Evolutionary conservation across 2,329 filamentous ascomycete species (phyloP).

Genomic region (Rutstroemia sp.): DNA sequence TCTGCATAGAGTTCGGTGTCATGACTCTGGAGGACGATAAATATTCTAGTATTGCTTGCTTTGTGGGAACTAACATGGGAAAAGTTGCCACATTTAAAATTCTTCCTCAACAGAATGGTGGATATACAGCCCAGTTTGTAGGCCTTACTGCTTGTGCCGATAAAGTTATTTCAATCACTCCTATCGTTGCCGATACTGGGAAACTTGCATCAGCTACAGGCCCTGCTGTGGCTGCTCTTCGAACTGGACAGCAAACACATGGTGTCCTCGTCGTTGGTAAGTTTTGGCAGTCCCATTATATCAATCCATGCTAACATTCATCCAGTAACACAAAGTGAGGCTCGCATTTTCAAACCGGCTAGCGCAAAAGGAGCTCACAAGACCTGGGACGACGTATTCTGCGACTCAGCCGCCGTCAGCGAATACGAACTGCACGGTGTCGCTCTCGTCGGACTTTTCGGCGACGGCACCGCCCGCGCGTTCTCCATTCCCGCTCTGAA

Average conservation of each 20-base stretch:
- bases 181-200: constrained; percentile 74
- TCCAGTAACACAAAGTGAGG: constrained; percentile 56
- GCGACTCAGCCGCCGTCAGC: constrained; percentile 71
- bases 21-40: constrained; percentile 90
- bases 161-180: constrained; percentile 65
- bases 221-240: constrained; percentile 64
- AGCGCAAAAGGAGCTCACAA: constrained; percentile 86
- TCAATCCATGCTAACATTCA: constrained; percentile 10
- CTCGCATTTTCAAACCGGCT: constrained; percentile 82
- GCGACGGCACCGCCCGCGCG: constrained; percentile 70
- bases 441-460: constrained; percentile 77
- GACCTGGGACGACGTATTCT: constrained; percentile 73
- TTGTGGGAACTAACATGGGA: constrained; percentile 81
- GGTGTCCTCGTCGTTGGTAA: constrained; percentile 71
- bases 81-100: constrained; percentile 87
- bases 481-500: constrained; percentile 84
- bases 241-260: constrained; percentile 67
- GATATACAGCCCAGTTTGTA: constrained; percentile 65
- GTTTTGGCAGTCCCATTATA: constrained; percentile 16
- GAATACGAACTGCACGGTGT: constrained; percentile 68
- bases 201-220: constrained; percentile 70
- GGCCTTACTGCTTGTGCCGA: constrained; percentile 63
- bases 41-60: constrained; percentile 89
- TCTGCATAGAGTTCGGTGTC: constrained; percentile 81
- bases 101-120: constrained; percentile 60